A percentile compares a stretch with the other conserved stretches of the same genome.
These are phyloP conservation scores for Epichloe glyceriae DNA, from an alignment of 2,329 filamentous ascomycete genomes.

Conservation along the genomic window DNA sequence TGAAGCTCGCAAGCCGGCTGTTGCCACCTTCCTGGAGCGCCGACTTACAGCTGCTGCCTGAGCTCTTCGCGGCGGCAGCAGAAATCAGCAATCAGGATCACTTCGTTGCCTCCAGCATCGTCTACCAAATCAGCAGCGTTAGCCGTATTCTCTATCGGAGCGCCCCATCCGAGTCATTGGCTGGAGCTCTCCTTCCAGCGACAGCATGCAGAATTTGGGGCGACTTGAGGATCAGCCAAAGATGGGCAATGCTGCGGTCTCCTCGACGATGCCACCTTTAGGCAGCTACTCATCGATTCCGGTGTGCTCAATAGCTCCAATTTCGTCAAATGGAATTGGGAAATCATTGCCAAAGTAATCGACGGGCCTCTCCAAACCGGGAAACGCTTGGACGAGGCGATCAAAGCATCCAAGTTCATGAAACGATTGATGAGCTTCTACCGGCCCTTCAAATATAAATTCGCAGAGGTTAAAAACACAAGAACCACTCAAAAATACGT, in stretches of 20 bases:
- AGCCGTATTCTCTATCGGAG: slow-evolving; percentile 85
- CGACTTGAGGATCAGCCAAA: slow-evolving; percentile 46
- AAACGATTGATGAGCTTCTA: slow-evolving; percentile 93
- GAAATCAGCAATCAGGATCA: slow-evolving; percentile 58
- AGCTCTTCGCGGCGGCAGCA: slow-evolving; percentile 66
- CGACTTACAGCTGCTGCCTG: slow-evolving; percentile 75
- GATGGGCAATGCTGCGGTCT: slow-evolving; percentile 25
- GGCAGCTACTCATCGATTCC: slow-evolving; percentile 59
- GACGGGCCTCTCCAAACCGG: slow-evolving; percentile 85
- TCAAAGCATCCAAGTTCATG: slow-evolving; percentile 90
- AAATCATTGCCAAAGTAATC: slow-evolving; percentile 77
- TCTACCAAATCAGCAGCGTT: slow-evolving; percentile 97
- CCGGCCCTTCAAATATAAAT: slow-evolving; percentile 91
- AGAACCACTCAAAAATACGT: slow-evolving; percentile 92
- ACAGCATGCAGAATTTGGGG: slow-evolving; percentile 34
- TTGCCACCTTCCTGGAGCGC: slow-evolving; percentile 73
- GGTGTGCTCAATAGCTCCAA: slow-evolving; percentile 82
- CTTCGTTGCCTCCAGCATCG: slow-evolving; percentile 74
- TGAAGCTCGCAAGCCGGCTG: slow-evolving; percentile 79
- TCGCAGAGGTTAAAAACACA: slow-evolving; percentile 79
- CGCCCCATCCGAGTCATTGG: slow-evolving; percentile 33
- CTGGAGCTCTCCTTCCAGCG: slow-evolving; percentile 28
- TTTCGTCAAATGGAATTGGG: slow-evolving; percentile 96
- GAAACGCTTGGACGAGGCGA: slow-evolving; percentile 84
- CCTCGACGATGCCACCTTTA: slow-evolving; percentile 49